Base-by-base conservation (phyloP, 352 stramenopile genomes). In the Albugo candida region DNA sequence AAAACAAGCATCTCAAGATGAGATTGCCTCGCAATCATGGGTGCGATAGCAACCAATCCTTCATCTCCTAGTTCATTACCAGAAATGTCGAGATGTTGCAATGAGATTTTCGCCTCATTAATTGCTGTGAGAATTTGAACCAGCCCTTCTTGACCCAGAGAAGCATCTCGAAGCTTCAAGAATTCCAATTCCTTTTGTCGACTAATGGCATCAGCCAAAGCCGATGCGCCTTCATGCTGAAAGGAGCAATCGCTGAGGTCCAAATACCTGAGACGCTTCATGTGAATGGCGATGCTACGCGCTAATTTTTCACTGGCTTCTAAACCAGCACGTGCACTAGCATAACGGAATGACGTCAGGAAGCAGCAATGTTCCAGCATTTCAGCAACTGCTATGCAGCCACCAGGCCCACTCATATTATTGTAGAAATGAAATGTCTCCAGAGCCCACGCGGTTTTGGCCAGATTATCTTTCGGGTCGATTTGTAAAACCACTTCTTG, bases 211-310 rank as follows among this genome's bases (percentile, higher is more conserved):
- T 61, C 54, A 2, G 81, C 82, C 2, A 97, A 65, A 17, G 76
- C 62, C 14, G 63, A 60, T 0, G 52, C 67, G 24, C 83, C 84
- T 13, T 81, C 73, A 36, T 76, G 75, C 17, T 77, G 65, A 52
- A 97, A 95, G 31, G 77, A 87, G 58, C 87, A 96, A 55, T 96
- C 89, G 45, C 78, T 88, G 45, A 97, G 61, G 54, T 97, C 88
- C n/a, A 97, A 63, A 24, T 63, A 80, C 48, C 54, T 65, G 12
- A 95, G 62, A 6, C 65, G 52, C 34, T 46, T 44, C 53, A 74
- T 45, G 59, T 83, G 60, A 40, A 49, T 19, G 40, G 49, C 64
- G n/a, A 86, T 69, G 21, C 52, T 66, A 2, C 48, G 51, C 5
- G 70, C 74, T 10, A 86, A 56, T 21, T 55, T 45, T 24, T 61